phyloP scores from a whole-genome alignment of 2,329 filamentous ascomycete genomes.

The Clarireedia homoeocarpa region DNA sequence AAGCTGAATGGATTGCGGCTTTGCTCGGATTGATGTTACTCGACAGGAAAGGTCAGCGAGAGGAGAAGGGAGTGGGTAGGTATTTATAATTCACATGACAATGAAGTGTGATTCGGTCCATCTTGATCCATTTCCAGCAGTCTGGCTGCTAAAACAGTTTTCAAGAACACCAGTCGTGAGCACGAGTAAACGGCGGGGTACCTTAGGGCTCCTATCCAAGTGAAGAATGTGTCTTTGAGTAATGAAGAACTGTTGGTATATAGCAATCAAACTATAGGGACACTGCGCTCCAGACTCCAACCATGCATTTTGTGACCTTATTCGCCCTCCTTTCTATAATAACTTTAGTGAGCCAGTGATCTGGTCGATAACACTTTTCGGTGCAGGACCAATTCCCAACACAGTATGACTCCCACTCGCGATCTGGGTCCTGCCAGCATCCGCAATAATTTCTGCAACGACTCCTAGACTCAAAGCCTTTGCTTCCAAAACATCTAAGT shows the following conservation, averaged over 20 bases:
- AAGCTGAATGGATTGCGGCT: no score
- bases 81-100: no score
- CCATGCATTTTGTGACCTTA: not conserved
- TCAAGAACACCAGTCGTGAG: no score
- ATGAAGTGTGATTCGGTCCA: no score
- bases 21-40: no score
- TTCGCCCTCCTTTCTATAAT: constrained; percentile 40
- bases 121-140: no score
- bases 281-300: not conserved
- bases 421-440: constrained; percentile 97
- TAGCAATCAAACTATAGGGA: not conserved
- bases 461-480: constrained; percentile 77
- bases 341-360: constrained; percentile 82
- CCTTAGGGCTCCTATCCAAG: no score
- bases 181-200: no score
- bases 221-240: no score
- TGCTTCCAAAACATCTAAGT: constrained; percentile 64
- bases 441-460: constrained; percentile 82
- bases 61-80: no score
- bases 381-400: constrained; percentile 73
- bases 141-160: no score
- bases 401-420: constrained; percentile 89
- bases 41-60: no score
- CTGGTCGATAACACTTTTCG: constrained; percentile 77
- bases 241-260: not conserved